Evolutionary conservation across 768 basidiomycete genomes (phyloP).

Genomic region (Imleria badia): DNA sequence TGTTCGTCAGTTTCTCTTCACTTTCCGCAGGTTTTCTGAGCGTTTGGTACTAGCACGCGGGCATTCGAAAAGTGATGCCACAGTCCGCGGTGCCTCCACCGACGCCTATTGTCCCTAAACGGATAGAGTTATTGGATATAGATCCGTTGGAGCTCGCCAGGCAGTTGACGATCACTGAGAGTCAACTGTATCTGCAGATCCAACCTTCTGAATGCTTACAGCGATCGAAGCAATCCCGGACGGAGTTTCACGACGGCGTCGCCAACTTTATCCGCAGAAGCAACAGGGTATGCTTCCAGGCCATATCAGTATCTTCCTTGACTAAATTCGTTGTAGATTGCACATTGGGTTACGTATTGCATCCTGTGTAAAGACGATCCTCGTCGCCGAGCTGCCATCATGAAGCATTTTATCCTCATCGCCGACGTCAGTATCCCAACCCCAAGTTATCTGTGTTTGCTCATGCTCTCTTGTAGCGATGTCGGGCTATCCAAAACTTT

Average conservation of each 20-base stretch:
- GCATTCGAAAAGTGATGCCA: conserved; percentile 35
- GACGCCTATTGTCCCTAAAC: conserved; percentile 47
- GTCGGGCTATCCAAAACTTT: conserved; percentile 63
- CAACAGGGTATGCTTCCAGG: conserved; percentile 43
- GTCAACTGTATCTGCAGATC: conserved; percentile 57
- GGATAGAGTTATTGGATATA: conserved; percentile 56
- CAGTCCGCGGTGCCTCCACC: conserved; percentile 43
- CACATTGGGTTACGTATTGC: conserved; percentile 60
- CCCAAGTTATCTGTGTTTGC: neutral
- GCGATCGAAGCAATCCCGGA: conserved; percentile 48
- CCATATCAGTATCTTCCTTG: neutral
- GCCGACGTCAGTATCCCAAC: conserved; percentile 50
- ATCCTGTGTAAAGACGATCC: conserved; percentile 57
- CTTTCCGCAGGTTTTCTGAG: neutral
- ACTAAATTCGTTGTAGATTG: conserved; percentile 37
- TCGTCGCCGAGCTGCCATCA: conserved; percentile 55
- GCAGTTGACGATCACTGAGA: conserved; percentile 67
- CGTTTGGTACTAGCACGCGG: conserved; percentile 25
- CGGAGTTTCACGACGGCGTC: conserved; percentile 50
- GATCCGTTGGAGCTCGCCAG: conserved; percentile 65
- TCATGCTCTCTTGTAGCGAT: conserved; percentile 42
- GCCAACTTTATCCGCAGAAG: conserved; percentile 56
- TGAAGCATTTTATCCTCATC: conserved; percentile 67
- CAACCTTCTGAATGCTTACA: conserved; percentile 59
- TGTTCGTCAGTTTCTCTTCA: conserved; percentile 36